These are phyloP conservation scores for Hamamelis virginiana DNA, from an alignment of 164 flowering plant genomes.

Conservation along the genomic window DNA sequence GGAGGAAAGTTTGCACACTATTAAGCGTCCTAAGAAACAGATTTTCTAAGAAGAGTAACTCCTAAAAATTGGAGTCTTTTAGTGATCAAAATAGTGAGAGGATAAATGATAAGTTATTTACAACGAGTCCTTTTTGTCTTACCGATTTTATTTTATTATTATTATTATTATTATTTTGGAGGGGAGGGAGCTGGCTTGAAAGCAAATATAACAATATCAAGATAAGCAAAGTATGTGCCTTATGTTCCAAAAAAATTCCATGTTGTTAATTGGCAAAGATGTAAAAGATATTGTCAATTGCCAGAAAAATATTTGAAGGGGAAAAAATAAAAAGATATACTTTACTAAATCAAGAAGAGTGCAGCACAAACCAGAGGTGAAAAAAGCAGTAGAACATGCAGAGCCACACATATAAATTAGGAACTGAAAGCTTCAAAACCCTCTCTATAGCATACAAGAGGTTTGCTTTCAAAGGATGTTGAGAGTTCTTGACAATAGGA, in stretches of 20 bases:
- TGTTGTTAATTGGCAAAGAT: not conserved
- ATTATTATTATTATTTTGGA: no score
- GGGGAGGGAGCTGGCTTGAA: no score
- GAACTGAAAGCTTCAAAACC: constrained; percentile 95
- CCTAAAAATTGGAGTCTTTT: not conserved
- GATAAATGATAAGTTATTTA: not conserved
- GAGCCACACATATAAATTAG: constrained; percentile 95
- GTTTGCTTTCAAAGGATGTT: constrained; percentile 93
- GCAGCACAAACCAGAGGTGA: constrained; percentile 76
- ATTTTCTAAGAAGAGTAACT: not conserved
- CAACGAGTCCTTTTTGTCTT: not conserved
- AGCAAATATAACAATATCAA: no score
- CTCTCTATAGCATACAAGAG: constrained; percentile 87
- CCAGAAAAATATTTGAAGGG: not conserved
- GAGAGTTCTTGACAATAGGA: constrained; percentile 89
- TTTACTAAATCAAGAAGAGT: constrained; percentile 1
- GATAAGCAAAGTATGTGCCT: no score
- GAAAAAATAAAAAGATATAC: not conserved
- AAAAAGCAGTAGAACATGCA: constrained; percentile 99
- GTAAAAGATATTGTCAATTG: not conserved
- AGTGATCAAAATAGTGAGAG: not conserved
- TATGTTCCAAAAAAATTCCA: not conserved
- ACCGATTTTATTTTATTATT: no score
- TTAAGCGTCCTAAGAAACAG: not conserved
- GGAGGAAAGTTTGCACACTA: not conserved